Evolutionary conservation across 2,329 filamentous ascomycete genomes (phyloP).

Genomic region (Rosellinia necatrix): DNA sequence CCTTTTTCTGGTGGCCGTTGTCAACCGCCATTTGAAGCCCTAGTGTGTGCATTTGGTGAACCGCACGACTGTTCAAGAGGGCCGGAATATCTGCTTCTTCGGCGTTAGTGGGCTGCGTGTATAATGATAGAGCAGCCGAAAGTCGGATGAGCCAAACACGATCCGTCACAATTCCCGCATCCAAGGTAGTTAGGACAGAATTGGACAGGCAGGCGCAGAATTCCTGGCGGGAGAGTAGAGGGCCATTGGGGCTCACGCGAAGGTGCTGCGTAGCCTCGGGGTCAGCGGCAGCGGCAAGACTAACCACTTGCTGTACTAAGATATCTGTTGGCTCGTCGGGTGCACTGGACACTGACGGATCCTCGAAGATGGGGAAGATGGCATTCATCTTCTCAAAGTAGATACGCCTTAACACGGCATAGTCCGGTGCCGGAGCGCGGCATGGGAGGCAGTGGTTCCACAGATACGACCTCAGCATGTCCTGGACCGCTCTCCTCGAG

Average conservation of each 20-base stretch:
- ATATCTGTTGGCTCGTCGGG: constrained; percentile 43
- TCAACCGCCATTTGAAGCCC: constrained; percentile 56
- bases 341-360: constrained; percentile 26
- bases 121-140: constrained; percentile 60
- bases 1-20: constrained; percentile 42
- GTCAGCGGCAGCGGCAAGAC: constrained; percentile 58
- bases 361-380: constrained; percentile 57
- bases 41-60: constrained; percentile 62
- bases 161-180: constrained; percentile 58
- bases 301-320: constrained; percentile 58
- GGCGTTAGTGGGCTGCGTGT: constrained; percentile 58
- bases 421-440: constrained; percentile 53
- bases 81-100: constrained; percentile 61
- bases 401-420: constrained; percentile 49
- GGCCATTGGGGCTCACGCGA: constrained; percentile 47
- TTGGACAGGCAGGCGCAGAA: constrained; percentile 55
- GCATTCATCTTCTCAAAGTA: constrained; percentile 60
- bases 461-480: constrained; percentile 47
- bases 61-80: constrained; percentile 56
- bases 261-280: constrained; percentile 51
- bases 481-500: constrained; percentile 36
- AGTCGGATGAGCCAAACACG: constrained; percentile 60
- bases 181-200: constrained; percentile 54
- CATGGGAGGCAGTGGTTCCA: constrained; percentile 52
- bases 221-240: constrained; percentile 49